These are phyloP conservation scores for Huntiella bhutanensis DNA, from an alignment of 2,329 filamentous ascomycete genomes.

Conservation along the genomic window DNA sequence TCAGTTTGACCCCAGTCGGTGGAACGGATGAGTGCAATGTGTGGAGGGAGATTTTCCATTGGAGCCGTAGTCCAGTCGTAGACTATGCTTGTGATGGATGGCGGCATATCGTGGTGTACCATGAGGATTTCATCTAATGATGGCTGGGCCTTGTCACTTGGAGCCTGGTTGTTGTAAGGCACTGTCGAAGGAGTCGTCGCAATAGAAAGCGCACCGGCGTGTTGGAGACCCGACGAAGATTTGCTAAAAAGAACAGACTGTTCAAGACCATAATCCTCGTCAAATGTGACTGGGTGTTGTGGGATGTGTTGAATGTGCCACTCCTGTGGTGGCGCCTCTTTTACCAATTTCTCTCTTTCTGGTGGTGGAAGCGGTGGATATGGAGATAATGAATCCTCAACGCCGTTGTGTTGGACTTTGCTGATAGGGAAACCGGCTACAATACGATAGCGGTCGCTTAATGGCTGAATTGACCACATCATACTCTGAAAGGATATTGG, in stretches of 20 bases:
- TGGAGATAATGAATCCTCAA: neutral
- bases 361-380: no score
- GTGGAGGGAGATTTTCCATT: slow-evolving; percentile 39
- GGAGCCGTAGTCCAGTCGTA: slow-evolving; percentile 72
- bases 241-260: neutral
- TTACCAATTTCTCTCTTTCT: no score
- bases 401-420: neutral
- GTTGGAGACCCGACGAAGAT: slow-evolving; percentile 39
- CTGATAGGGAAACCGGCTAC: neutral
- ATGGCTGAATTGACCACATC: neutral
- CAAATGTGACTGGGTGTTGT: neutral
- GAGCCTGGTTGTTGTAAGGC: neutral
- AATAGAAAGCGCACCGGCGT: neutral
- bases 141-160: no score
- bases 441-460: neutral
- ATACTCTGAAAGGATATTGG: neutral
- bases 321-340: no score
- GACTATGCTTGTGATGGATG: slow-evolving; percentile 20
- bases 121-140: no score
- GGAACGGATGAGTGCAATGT: slow-evolving; percentile 54
- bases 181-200: neutral
- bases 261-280: neutral
- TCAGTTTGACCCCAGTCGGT: slow-evolving; percentile 56
- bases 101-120: slow-evolving; percentile 17
- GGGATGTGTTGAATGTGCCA: neutral